These are phyloP conservation scores for Toxoplasma gondii DNA, from an alignment of 169 alveolate genomes.

Conservation along the genomic window DNA sequence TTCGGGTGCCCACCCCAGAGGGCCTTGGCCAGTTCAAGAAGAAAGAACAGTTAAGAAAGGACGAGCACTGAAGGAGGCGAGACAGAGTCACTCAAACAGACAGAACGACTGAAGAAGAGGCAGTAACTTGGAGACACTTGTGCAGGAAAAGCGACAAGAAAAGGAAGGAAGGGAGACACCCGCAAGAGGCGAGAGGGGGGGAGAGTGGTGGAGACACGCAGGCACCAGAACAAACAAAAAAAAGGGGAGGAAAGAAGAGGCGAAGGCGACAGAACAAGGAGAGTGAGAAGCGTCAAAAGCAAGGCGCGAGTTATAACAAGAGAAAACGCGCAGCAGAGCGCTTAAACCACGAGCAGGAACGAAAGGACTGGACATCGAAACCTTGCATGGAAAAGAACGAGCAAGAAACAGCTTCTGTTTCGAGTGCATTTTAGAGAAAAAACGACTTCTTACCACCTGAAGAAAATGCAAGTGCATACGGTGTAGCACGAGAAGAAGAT, in stretches of 20 bases:
- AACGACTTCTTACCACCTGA: slow-evolving; percentile 5
- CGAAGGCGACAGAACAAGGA: background rate
- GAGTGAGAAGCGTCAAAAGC: background rate
- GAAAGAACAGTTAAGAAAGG: no score
- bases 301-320: background rate
- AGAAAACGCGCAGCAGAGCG: no score
- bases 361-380: no score
- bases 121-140: background rate
- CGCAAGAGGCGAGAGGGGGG: background rate
- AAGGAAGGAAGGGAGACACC: background rate
- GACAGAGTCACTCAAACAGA: background rate
- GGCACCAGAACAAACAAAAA: no score
- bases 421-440: no score
- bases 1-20: no score
- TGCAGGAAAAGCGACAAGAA: background rate
- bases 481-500: slow-evolving; percentile 33
- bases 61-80: background rate
- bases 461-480: background rate
- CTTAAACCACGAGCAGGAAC: no score
- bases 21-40: background rate
- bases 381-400: no score
- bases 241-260: background rate
- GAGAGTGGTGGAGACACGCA: no score
- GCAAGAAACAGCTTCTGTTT: no score
- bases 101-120: background rate